phyloP scores from a whole-genome alignment of 73 alveolate genomes.

The Paraurostyla sp. region DNA sequence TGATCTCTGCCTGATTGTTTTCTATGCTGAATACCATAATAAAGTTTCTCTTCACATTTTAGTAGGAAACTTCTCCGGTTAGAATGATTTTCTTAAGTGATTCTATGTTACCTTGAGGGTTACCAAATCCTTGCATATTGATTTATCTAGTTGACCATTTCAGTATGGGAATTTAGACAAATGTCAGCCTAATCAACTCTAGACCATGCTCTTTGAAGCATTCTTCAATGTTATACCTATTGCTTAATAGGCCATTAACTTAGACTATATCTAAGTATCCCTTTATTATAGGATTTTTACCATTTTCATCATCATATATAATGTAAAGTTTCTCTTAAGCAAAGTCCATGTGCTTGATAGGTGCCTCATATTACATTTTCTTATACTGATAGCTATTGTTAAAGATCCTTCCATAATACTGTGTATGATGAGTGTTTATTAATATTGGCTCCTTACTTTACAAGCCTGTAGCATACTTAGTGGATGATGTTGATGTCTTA shows the following conservation, averaged over 20 bases:
- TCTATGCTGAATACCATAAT: constrained; percentile 3
- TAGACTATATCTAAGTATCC: neutral
- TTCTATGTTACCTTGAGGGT: neutral
- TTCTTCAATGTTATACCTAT: constrained; percentile 19
- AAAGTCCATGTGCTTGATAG: neutral
- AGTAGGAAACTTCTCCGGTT: constrained; percentile 14
- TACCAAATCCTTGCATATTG: constrained; percentile 22
- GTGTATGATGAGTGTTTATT: constrained; percentile 34
- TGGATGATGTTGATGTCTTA: neutral
- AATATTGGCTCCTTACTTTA: constrained; percentile 25
- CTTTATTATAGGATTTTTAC: neutral
- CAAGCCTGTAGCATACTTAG: too few relatives aligned
- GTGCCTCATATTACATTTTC: neutral
- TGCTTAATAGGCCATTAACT: constrained; percentile 16
- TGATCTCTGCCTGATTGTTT: constrained; percentile 10
- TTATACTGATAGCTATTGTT: constrained; percentile 24
- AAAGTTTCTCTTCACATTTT: neutral
- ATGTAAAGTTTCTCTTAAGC: constrained; percentile 8
- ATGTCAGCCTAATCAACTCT: neutral
- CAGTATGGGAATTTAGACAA: constrained; percentile 2
- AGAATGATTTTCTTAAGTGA: constrained; percentile 4
- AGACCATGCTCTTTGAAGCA: constrained; percentile 23
- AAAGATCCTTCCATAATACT: constrained; percentile 20
- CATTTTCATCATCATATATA: neutral
- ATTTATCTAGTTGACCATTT: constrained; percentile 24